phyloP scores from a whole-genome alignment of 768 basidiomycete species.

The Tricholoma hemisulphureum region DNA sequence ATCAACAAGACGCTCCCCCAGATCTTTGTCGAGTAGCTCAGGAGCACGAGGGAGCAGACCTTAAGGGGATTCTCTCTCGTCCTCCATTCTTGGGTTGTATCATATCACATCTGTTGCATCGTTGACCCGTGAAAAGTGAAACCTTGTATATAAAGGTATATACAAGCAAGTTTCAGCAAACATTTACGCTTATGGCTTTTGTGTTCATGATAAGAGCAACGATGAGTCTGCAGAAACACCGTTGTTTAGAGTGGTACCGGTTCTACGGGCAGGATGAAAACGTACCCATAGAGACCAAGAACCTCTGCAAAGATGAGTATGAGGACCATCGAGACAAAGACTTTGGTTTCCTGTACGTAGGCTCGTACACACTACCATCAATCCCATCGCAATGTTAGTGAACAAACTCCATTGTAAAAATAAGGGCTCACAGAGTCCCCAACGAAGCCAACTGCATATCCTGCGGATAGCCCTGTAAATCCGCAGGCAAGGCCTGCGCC shows the following conservation, averaged over 20 bases:
- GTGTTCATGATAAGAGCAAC: conserved; percentile 94
- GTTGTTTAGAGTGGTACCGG: background rate
- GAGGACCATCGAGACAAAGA: conserved; percentile 56
- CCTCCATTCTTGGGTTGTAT: background rate
- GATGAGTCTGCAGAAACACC: conserved; percentile 50
- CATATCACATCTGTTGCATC: background rate
- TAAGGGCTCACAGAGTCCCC: conserved; percentile 78
- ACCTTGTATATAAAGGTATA: background rate
- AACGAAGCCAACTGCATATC: conserved; percentile 91
- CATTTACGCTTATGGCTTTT: conserved; percentile 47
- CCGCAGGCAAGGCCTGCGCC: conserved; percentile 92
- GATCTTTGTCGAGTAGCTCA: conserved; percentile 17
- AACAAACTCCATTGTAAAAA: background rate
- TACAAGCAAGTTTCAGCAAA: conserved; percentile 13
- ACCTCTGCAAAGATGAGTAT: conserved; percentile 94
- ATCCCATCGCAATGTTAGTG: background rate
- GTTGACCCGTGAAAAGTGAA: background rate
- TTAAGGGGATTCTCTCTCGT: background rate
- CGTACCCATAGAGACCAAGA: conserved; percentile 82
- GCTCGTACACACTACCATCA: conserved; percentile 17
- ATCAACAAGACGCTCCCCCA: conserved; percentile 22
- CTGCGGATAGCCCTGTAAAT: conserved; percentile 87
- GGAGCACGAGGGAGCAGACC: conserved; percentile 15
- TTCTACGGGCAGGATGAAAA: background rate
- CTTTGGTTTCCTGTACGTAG: conserved; percentile 5